phyloP scores from a whole-genome alignment of 176 grass and related monocot species.

The Chrysopogon serrulatus region DNA sequence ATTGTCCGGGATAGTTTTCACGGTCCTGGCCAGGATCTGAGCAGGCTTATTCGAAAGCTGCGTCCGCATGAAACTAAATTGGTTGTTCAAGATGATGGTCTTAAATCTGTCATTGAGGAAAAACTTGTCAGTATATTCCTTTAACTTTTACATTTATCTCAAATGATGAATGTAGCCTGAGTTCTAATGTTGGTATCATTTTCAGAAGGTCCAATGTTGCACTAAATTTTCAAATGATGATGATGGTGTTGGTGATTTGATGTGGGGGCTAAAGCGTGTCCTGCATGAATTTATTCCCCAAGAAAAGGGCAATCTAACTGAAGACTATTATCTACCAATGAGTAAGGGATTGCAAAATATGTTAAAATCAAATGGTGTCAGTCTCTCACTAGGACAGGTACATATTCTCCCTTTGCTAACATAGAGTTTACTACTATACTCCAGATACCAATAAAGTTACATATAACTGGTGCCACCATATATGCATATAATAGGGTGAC shows the following conservation, averaged over 20 bases:
- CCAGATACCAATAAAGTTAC: no score
- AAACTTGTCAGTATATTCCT: slow-evolving; percentile 8
- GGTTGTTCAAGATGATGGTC: background rate
- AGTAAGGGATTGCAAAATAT: background rate
- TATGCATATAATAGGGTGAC: no score
- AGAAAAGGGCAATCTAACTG: background rate
- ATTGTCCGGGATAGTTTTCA: background rate
- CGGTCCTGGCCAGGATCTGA: background rate
- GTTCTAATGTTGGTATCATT: background rate
- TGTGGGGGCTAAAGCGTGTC: background rate
- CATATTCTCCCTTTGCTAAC: background rate
- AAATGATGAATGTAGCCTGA: background rate
- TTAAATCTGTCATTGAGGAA: background rate
- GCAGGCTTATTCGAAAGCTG: background rate
- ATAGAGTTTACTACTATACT: no score
- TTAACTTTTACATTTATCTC: background rate
- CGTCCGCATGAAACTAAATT: background rate
- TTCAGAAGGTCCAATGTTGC: background rate
- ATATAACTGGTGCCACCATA: no score
- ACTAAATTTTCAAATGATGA: background rate
- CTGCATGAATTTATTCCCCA: background rate
- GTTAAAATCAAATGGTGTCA: background rate
- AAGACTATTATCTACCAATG: background rate
- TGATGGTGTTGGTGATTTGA: background rate
- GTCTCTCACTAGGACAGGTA: background rate